Evolutionary conservation across 345 rosid genomes (phyloP).

Genomic region (Tarenaya hassleriana): DNA sequence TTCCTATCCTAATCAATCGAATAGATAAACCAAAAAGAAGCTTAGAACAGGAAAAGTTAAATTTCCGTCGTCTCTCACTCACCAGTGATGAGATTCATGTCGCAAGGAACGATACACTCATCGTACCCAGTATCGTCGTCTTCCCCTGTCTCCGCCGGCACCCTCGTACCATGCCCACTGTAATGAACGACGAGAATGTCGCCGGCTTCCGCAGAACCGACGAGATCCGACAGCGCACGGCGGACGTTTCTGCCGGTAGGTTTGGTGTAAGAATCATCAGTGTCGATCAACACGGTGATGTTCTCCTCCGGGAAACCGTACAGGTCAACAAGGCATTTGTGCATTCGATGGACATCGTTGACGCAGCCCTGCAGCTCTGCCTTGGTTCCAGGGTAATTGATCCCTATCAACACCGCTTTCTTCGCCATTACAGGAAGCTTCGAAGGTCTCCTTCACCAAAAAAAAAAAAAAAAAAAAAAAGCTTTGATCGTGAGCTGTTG

Average conservation of each 20-base stretch:
- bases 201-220: conserved; percentile 46
- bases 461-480: no score
- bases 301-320: conserved; percentile 63
- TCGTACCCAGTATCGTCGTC: conserved; percentile 93
- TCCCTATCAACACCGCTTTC: conserved; percentile 76
- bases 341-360: conserved; percentile 76
- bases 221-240: conserved; percentile 47
- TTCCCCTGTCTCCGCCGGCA: conserved; percentile 96
- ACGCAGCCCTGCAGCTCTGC: conserved; percentile 86
- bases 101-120: conserved; percentile 91
- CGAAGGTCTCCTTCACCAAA: no score
- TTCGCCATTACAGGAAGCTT: conserved; percentile 40
- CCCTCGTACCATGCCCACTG: conserved; percentile 97
- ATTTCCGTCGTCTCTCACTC: neutral
- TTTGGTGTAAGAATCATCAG: conserved; percentile 48
- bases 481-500: conserved; percentile 20
- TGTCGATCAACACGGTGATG: conserved; percentile 69
- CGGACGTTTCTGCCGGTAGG: conserved; percentile 91
- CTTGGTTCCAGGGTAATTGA: conserved; percentile 81
- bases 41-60: neutral
- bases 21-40: neutral
- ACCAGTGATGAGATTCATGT: conserved; percentile 97
- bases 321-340: conserved; percentile 55
- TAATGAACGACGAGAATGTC: conserved; percentile 79
- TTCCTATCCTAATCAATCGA: neutral